These are phyloP conservation scores for Nakaseomyces glabratus DNA, from an alignment of 1,139 yeast species.

Conservation along the genomic window DNA sequence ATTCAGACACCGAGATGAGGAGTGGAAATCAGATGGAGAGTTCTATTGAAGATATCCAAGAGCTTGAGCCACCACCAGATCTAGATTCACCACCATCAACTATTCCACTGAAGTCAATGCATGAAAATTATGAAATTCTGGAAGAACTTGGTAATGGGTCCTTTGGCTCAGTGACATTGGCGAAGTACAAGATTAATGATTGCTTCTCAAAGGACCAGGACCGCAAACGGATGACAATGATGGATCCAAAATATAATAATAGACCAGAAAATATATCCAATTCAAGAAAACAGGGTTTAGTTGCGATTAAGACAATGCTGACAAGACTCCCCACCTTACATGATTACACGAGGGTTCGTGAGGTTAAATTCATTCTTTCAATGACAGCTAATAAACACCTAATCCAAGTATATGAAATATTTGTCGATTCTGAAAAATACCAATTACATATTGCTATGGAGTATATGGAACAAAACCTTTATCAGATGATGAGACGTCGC, in stretches of 20 bases:
- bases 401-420: conserved; percentile 68
- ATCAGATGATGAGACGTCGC: conserved; percentile 59
- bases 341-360: conserved; percentile 62
- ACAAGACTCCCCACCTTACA: conserved; percentile 40
- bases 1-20: no score
- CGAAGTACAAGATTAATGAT: conserved; percentile 33
- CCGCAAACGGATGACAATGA: conserved; percentile 9
- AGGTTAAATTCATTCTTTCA: conserved; percentile 58
- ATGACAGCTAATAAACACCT: conserved; percentile 67
- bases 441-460: conserved; percentile 83
- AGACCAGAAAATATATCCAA: conserved; percentile 8
- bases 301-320: conserved; percentile 80
- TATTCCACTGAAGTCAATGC: conserved; percentile 39
- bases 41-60: no score
- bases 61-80: conserved; percentile 30
- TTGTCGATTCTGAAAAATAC: conserved; percentile 51
- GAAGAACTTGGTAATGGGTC: conserved; percentile 64
- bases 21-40: no score
- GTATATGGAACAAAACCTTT: conserved; percentile 70
- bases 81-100: conserved; percentile 32
- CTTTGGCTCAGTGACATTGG: conserved; percentile 65
- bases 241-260: conserved; percentile 4
- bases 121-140: conserved; percentile 42
- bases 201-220: conserved; percentile 5
- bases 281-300: conserved; percentile 39